These are phyloP conservation scores for Triticum turgidum DNA, from an alignment of 176 grass and related monocot species.

Conservation along the genomic window DNA sequence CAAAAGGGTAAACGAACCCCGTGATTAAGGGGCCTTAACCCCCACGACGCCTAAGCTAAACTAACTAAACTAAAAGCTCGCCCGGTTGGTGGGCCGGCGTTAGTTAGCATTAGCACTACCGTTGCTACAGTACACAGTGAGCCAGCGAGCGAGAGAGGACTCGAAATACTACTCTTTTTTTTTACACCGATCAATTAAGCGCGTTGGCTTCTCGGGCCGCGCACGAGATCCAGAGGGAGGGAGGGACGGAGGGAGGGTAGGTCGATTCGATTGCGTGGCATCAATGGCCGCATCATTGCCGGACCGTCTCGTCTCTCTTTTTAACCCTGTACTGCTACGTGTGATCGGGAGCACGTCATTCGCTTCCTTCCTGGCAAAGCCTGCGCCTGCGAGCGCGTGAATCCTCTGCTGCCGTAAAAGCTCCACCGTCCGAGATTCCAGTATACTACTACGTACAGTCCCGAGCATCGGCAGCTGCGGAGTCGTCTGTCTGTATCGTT, in stretches of 20 bases:
- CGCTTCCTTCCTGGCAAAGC: not conserved
- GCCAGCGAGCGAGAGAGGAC: not conserved
- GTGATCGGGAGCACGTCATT: not conserved
- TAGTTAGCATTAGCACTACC: not conserved
- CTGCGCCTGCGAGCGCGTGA: not conserved
- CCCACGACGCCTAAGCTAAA: not conserved
- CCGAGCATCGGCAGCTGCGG: no score
- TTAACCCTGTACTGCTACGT: no score
- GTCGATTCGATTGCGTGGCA: not conserved
- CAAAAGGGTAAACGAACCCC: not conserved
- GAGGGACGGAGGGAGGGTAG: not conserved
- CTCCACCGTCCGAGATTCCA: not conserved
- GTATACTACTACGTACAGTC: no score
- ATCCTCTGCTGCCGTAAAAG: not conserved
- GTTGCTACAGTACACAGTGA: not conserved
- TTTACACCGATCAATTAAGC: not conserved
- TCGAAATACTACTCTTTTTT: not conserved
- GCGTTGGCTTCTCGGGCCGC: not conserved
- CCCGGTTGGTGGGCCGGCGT: not conserved
- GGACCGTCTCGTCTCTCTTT: no score
- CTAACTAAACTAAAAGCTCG: not conserved
- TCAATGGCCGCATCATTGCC: not conserved
- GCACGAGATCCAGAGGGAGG: no score
- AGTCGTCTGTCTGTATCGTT: no score
- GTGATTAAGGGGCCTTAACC: not conserved